Conservation (phyloP, 2,329 filamentous ascomycete genomes). For the Penicillium sp. region DNA sequence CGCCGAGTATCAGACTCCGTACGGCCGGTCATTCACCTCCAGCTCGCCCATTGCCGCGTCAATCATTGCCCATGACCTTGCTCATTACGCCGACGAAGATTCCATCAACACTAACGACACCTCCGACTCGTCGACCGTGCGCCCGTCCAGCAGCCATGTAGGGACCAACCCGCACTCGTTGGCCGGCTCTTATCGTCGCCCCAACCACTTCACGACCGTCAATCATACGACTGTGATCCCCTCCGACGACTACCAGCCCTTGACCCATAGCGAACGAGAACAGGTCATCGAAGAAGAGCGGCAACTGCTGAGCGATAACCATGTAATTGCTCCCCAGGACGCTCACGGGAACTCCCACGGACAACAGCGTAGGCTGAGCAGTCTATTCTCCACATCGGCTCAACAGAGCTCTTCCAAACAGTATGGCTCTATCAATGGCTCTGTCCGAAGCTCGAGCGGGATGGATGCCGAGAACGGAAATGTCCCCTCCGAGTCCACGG, state of each 20-base stretch:
- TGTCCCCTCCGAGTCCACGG: slow-evolving; percentile 44
- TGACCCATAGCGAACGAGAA: slow-evolving; percentile 51
- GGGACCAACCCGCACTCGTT: slow-evolving; percentile 46
- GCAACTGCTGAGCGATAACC: slow-evolving; percentile 55
- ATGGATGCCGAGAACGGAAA: slow-evolving; percentile 4
- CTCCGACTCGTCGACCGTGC: slow-evolving; percentile 39
- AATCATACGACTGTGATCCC: slow-evolving; percentile 65
- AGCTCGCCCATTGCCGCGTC: slow-evolving; percentile 63
- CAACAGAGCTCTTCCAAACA: slow-evolving; percentile 11
- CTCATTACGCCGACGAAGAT: slow-evolving; percentile 58
- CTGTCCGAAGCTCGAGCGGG: slow-evolving; percentile 2
- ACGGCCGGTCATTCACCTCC: slow-evolving; percentile 48
- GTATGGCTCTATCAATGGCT: slow-evolving; percentile 3
- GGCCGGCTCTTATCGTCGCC: slow-evolving; percentile 66
- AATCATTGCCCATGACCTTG: slow-evolving; percentile 61
- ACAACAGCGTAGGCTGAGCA: slow-evolving; percentile 25
- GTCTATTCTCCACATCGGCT: slow-evolving; percentile 18
- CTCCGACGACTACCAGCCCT: slow-evolving; percentile 39
- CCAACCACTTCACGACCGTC: slow-evolving; percentile 69
- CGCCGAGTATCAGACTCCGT: slow-evolving; percentile 25
- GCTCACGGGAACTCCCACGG: slow-evolving; percentile 19
- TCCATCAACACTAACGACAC: slow-evolving; percentile 38
- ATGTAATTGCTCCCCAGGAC: slow-evolving; percentile 52
- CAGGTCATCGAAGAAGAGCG: slow-evolving; percentile 54
- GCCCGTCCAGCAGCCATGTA: slow-evolving; percentile 37